Evolutionary conservation across 495 filamentous ascomycete species (phyloP).

Genomic region (Clohesyomyces aquaticus): DNA sequence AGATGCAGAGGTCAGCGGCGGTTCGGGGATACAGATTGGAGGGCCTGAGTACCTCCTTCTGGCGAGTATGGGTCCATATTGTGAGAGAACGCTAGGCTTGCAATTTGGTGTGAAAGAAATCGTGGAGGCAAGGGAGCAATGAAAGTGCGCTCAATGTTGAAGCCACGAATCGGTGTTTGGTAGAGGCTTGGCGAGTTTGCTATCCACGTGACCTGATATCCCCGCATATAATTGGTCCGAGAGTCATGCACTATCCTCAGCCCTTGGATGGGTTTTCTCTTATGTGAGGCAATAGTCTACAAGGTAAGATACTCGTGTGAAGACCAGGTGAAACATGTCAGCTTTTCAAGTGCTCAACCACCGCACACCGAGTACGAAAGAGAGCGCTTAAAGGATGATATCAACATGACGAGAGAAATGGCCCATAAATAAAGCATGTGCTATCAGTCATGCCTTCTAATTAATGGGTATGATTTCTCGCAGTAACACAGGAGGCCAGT

Average conservation of each 20-base stretch:
- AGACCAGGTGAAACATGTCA: no score
- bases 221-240: not conserved
- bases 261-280: no score
- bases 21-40: constrained; percentile 11
- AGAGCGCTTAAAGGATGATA: no score
- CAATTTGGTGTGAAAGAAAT: not conserved
- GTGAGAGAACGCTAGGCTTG: not conserved
- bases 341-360: no score
- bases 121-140: not conserved
- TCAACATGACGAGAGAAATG: no score
- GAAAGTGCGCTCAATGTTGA: constrained; percentile 9
- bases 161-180: constrained; percentile 22
- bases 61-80: constrained; percentile 82
- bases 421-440: no score
- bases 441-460: no score
- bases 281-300: no score
- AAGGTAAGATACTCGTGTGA: no score
- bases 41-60: constrained; percentile 68
- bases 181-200: constrained; percentile 18
- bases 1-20: constrained; percentile 20
- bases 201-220: not conserved
- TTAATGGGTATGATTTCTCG: not conserved
- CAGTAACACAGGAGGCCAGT: not conserved
- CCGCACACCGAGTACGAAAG: no score
- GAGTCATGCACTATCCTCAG: no score